phyloP scores from a whole-genome alignment of 768 basidiomycete species.

The Agaricus blazei region DNA sequence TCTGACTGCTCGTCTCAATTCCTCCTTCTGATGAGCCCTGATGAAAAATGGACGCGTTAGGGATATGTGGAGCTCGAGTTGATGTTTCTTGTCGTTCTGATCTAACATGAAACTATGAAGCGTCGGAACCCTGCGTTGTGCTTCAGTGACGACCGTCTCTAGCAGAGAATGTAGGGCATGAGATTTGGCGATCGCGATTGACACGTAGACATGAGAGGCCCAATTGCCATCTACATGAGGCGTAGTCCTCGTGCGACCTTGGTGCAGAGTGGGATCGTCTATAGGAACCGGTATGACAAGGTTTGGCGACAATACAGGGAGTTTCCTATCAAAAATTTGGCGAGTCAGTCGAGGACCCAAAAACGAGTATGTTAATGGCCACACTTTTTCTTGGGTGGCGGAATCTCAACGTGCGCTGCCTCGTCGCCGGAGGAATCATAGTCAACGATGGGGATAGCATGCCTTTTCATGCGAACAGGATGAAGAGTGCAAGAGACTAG shows the following conservation, averaged over 20 bases:
- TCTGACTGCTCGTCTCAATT: slow-evolving; percentile 60
- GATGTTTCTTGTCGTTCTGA: slow-evolving; percentile 29
- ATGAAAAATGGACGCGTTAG: slow-evolving; percentile 80
- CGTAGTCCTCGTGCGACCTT: slow-evolving; percentile 70
- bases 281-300: slow-evolving; percentile 44
- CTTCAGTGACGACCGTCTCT: slow-evolving; percentile 35
- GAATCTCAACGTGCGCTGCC: slow-evolving; percentile 11
- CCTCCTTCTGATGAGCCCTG: slow-evolving; percentile 73
- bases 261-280: slow-evolving; percentile 77
- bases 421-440: slow-evolving; percentile 51
- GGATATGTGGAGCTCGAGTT: slow-evolving; percentile 71
- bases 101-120: slow-evolving; percentile 22
- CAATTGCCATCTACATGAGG: slow-evolving; percentile 89
- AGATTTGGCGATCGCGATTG: slow-evolving; percentile 40
- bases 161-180: slow-evolving; percentile 44
- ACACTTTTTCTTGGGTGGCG: slow-evolving; percentile 39
- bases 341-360: background rate
- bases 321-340: slow-evolving; percentile 38
- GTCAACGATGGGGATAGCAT: slow-evolving; percentile 31
- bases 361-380: slow-evolving; percentile 1
- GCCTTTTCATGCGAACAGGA: slow-evolving; percentile 30
- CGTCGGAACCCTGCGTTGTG: slow-evolving; percentile 39
- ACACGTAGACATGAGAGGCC: slow-evolving; percentile 73
- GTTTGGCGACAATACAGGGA: slow-evolving; percentile 52
- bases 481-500: background rate